These are phyloP conservation scores for Clitopilus hobsonii DNA, from an alignment of 768 basidiomycete genomes.

Conservation along the genomic window DNA sequence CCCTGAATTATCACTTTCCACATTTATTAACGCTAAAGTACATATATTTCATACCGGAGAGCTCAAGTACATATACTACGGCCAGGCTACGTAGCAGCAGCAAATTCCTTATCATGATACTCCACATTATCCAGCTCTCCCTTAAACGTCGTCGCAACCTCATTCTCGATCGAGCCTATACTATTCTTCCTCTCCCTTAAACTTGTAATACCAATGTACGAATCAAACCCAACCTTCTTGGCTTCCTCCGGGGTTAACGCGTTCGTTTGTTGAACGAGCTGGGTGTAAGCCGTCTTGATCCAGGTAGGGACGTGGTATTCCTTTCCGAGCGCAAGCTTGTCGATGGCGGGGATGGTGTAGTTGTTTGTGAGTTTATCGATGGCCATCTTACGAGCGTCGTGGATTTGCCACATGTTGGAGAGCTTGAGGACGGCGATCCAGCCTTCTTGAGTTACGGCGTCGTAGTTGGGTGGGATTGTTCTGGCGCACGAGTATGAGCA, in stretches of 20 bases:
- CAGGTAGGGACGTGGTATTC: constrained; percentile 13
- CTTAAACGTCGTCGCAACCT: not conserved
- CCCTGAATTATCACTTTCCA: no score
- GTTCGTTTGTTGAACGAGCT: constrained; percentile 4
- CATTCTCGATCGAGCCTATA: not conserved
- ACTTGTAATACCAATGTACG: constrained; percentile 5
- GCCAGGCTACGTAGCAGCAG: no score
- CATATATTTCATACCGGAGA: no score
- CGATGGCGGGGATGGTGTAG: not conserved
- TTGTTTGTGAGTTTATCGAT: constrained; percentile 6
- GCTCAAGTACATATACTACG: no score
- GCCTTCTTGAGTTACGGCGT: constrained; percentile 3
- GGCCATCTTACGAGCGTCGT: constrained; percentile 8
- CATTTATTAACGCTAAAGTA: no score
- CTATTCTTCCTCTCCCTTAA: not conserved
- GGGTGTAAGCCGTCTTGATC: constrained; percentile 8
- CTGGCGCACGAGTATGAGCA: not conserved
- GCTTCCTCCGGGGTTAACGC: constrained; percentile 5
- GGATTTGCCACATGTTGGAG: constrained; percentile 12
- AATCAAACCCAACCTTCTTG: constrained; percentile 4
- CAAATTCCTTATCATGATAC: not conserved
- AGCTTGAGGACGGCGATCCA: constrained; percentile 13
- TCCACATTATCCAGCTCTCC: not conserved
- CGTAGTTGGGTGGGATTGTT: not conserved
- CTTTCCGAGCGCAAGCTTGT: constrained; percentile 7